Evolutionary conservation across 2,329 filamentous ascomycete genomes (phyloP).

Genomic region (Aspergillus versicolor): DNA sequence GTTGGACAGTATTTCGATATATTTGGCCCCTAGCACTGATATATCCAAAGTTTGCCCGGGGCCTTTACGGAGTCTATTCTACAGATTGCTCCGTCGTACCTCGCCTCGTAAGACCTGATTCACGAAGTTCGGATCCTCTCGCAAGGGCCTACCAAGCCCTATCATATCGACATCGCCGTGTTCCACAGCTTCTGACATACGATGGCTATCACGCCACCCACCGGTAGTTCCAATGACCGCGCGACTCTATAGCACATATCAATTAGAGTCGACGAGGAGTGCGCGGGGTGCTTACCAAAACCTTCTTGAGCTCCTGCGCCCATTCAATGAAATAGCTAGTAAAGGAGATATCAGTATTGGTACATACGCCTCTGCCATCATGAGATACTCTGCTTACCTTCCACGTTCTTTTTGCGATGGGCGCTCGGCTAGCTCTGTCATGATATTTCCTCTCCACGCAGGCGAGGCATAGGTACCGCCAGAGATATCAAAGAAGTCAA

Average conservation of each 20-base stretch:
- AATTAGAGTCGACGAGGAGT: neutral
- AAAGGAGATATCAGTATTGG: neutral
- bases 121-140: slow-evolving; percentile 20
- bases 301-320: neutral
- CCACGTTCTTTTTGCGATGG: neutral
- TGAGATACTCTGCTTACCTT: neutral
- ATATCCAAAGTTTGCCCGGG: too few species aligned
- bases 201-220: slow-evolving; percentile 22
- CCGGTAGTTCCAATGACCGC: slow-evolving; percentile 25
- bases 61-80: neutral
- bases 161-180: slow-evolving; percentile 22
- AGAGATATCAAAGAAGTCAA: slow-evolving; percentile 24
- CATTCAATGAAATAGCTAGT: neutral
- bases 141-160: slow-evolving; percentile 20
- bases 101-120: slow-evolving; percentile 21
- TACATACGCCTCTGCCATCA: neutral
- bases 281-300: neutral
- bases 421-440: neutral
- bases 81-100: slow-evolving; percentile 9
- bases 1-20: too few species aligned
- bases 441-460: slow-evolving; percentile 4
- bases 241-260: slow-evolving; percentile 14
- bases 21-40: too few species aligned
- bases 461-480: slow-evolving; percentile 22
- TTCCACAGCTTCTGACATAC: slow-evolving; percentile 22